Conservation (phyloP, 106 monocot species). For the Alisma plantagoaquatica region DNA sequence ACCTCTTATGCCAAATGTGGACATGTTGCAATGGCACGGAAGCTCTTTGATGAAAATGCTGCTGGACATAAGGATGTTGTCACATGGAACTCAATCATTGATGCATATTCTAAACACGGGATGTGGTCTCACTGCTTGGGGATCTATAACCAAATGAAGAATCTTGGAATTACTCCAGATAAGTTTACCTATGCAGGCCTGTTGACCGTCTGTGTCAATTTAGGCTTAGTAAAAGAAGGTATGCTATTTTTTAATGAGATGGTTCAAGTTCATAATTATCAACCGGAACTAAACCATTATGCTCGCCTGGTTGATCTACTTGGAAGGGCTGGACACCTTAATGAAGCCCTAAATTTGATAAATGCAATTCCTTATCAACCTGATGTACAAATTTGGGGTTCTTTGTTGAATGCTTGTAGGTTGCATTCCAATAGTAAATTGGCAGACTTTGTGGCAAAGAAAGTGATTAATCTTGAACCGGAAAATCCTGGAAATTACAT, state of each 20-base stretch:
- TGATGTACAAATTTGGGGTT: slow-evolving; percentile 20
- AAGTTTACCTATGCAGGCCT: slow-evolving; percentile 15
- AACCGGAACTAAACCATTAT: slow-evolving; percentile 20
- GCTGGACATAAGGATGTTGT: slow-evolving; percentile 14
- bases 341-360: slow-evolving; percentile 13
- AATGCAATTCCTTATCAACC: slow-evolving; percentile 16
- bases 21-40: slow-evolving; percentile 19
- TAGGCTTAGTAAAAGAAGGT: slow-evolving; percentile 18
- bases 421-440: slow-evolving; percentile 13
- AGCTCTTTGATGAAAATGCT: slow-evolving; percentile 19
- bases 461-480: slow-evolving; percentile 18
- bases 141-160: slow-evolving; percentile 20
- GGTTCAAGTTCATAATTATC: slow-evolving; percentile 10
- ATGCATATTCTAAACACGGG: slow-evolving; percentile 27
- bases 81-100: slow-evolving; percentile 31
- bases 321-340: slow-evolving; percentile 18
- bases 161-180: slow-evolving; percentile 14
- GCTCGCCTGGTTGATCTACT: slow-evolving; percentile 23
- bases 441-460: slow-evolving; percentile 16
- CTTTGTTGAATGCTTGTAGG: slow-evolving; percentile 25
- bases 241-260: slow-evolving; percentile 12
- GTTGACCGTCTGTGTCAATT: slow-evolving; percentile 19
- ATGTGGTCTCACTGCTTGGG: slow-evolving; percentile 14
- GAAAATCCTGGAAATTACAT: slow-evolving; percentile 17
- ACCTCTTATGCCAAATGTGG: slow-evolving; percentile 36